Conservation (phyloP, 257 asterid genomes). For the Hygrophila difformis region DNA sequence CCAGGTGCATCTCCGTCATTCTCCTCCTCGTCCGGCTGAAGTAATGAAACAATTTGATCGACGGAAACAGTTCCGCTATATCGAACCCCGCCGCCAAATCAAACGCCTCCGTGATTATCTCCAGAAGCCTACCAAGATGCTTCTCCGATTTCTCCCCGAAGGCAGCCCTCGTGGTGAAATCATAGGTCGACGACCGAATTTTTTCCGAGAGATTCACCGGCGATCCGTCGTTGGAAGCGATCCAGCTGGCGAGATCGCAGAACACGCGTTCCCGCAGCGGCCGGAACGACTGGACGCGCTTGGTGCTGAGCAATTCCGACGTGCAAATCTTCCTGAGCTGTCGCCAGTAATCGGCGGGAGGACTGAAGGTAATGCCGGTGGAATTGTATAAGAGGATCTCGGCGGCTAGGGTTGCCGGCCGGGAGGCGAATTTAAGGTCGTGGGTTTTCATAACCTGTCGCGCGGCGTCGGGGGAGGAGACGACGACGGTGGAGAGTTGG, state of each 20-base stretch:
- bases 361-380: conserved; percentile 1
- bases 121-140: conserved; percentile 12
- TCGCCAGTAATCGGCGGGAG: conserved; percentile 29
- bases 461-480: too few species aligned
- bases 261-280: conserved; percentile 19
- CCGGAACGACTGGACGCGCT: conserved; percentile 25
- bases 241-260: neutral
- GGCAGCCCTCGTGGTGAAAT: conserved; percentile 20
- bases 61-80: conserved; percentile 24
- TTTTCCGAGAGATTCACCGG: conserved; percentile 21
- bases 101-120: neutral
- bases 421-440: too few species aligned
- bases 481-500: too few species aligned
- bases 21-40: conserved; percentile 20
- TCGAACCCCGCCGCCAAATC: conserved; percentile 20
- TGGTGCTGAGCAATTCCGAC: conserved; percentile 24
- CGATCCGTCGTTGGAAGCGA: conserved; percentile 13
- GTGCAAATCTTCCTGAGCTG: conserved; percentile 33
- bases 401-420: too few species aligned
- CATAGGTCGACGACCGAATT: conserved; percentile 11
- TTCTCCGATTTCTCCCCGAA: conserved; percentile 18
- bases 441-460: too few species aligned
- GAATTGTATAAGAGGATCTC: too few species aligned
- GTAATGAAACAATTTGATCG: conserved; percentile 12
- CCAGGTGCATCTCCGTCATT: conserved; percentile 12